These are phyloP conservation scores for Neoarthrinium moseri DNA, from an alignment of 2,329 filamentous ascomycete genomes.

Conservation along the genomic window DNA sequence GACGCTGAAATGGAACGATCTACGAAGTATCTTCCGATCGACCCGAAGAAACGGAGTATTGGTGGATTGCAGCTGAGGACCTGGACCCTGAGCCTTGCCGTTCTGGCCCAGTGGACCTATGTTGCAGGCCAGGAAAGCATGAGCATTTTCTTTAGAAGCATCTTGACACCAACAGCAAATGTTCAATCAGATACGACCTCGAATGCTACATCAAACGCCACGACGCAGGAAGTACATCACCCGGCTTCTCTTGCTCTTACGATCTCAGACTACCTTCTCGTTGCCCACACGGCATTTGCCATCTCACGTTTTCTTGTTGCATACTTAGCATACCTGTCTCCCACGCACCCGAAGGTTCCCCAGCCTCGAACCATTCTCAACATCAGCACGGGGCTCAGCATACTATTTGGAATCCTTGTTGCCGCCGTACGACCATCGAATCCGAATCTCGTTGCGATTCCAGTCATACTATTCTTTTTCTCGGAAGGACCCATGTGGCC, in stretches of 20 bases:
- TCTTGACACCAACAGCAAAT: slow-evolving; percentile 38
- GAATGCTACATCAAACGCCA: slow-evolving; percentile 25
- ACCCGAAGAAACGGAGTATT: slow-evolving; percentile 46
- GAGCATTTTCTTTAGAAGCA: slow-evolving; percentile 58
- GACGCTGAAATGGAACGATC: slow-evolving; percentile 53
- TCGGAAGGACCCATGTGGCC: slow-evolving; percentile 84
- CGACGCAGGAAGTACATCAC: slow-evolving; percentile 38
- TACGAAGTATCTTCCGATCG: slow-evolving; percentile 46
- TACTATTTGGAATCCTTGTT: slow-evolving; percentile 52
- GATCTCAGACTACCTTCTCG: slow-evolving; percentile 64
- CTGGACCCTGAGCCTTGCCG: slow-evolving; percentile 64
- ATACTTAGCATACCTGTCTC: slow-evolving; percentile 58
- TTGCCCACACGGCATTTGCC: slow-evolving; percentile 73
- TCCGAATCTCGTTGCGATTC: slow-evolving; percentile 52
- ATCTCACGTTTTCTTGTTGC: slow-evolving; percentile 70
- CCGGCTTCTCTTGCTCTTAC: slow-evolving; percentile 50
- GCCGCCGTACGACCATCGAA: slow-evolving; percentile 43
- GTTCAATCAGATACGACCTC: slow-evolving; percentile 18
- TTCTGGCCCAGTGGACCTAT: slow-evolving; percentile 76
- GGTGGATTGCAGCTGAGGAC: slow-evolving; percentile 54
- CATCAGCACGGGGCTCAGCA: slow-evolving; percentile 59
- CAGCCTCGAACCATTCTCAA: slow-evolving; percentile 69
- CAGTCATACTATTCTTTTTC: slow-evolving; percentile 71
- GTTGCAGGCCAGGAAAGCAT: slow-evolving; percentile 70
- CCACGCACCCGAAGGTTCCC: slow-evolving; percentile 48